Evolutionary conservation across 2,329 filamentous ascomycete genomes (phyloP), one percentile per base, ranked within the genome.

Genomic region (Bipolaris oryzae): DNA sequence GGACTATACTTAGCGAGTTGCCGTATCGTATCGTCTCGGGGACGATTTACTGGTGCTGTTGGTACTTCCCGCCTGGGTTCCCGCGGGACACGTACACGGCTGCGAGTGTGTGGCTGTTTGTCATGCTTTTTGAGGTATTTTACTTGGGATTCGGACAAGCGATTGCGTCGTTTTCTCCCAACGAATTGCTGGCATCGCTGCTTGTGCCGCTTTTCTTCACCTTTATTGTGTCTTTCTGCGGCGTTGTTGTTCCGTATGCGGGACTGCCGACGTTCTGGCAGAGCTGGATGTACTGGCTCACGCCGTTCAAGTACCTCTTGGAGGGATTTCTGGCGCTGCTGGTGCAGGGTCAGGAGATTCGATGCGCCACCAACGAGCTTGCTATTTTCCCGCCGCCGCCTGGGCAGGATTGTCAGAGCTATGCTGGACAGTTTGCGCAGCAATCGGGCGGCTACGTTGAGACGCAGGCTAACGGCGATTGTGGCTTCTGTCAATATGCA

Each of bases 181-280:
- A 90, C 68, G 85, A 87, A 57, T 77, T 89, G 3, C 80, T 90
- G 16, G 88, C 87, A 1, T 87, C 85, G 3, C 75, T 90, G 0
- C 78, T 90, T 0, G 87, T 90, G 0, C 88, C 89, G 0, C 71
- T 89, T 3, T 89, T 90, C 74, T 89, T 90, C 77, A 82, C 87
- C 23, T 90, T 86, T 38, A 72, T 91, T 2, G 81, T 91, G 7
- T 84, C 83, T 1, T 92, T 93, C 78, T 92, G 89, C 64, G 90
- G 90, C 60, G 88, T 92, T 1, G 79, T 91, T 5, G 89, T 92
- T 0, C 89, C 89, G 0, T 90, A 88, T 61, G 66, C 67, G 0
- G 81, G 82, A 23, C 81, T 92, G 20, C 83, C 86, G 7, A 64
- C 74, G 0, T 92, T 92, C 74, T 92, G 89, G 89, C 77, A 80